A percentile compares a stretch with the other conserved stretches of the same genome.
These are phyloP conservation scores for Brassica rapa DNA, from an alignment of 345 rosid species.

Conservation along the genomic window DNA sequence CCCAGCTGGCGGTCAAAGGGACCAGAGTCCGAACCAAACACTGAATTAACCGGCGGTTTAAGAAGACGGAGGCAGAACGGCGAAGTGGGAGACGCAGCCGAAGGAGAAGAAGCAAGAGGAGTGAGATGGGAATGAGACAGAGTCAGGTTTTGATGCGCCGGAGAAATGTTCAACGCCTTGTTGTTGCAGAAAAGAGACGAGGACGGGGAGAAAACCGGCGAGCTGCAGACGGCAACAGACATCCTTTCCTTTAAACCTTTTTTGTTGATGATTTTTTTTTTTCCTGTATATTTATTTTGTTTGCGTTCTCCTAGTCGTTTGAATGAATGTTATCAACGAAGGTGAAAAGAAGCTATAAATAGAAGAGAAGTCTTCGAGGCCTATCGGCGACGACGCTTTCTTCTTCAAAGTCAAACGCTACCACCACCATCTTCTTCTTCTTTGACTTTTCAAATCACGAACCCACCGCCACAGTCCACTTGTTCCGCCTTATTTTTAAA, in stretches of 20 bases:
- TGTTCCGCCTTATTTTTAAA: not conserved
- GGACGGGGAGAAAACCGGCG: conserved; percentile 80
- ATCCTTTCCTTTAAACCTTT: conserved; percentile 27
- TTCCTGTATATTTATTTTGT: not conserved
- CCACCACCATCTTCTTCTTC: not conserved
- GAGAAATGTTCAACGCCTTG: conserved; percentile 12
- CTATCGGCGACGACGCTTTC: not conserved
- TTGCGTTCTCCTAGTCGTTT: not conserved
- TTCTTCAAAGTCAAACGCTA: conserved; percentile 33
- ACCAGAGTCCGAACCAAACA: conserved; percentile 29
- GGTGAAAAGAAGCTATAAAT: not conserved
- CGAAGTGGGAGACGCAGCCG: conserved; percentile 60
- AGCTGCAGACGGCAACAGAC: conserved; percentile 69
- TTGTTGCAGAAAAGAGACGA: conserved; percentile 62
- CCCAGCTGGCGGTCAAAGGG: not conserved
- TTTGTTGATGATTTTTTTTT: not conserved
- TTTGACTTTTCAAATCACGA: conserved; percentile 33
- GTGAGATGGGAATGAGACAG: conserved; percentile 48
- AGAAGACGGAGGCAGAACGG: conserved; percentile 59
- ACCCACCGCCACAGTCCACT: conserved; percentile 31
- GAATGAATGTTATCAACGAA: not conserved
- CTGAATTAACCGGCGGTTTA: conserved; percentile 44
- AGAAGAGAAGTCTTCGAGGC: not conserved
- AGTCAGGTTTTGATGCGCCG: conserved; percentile 38
- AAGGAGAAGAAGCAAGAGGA: conserved; percentile 41